Evolutionary conservation across 2,329 filamentous ascomycete genomes (phyloP).

Genomic region (Moelleriella libera): DNA sequence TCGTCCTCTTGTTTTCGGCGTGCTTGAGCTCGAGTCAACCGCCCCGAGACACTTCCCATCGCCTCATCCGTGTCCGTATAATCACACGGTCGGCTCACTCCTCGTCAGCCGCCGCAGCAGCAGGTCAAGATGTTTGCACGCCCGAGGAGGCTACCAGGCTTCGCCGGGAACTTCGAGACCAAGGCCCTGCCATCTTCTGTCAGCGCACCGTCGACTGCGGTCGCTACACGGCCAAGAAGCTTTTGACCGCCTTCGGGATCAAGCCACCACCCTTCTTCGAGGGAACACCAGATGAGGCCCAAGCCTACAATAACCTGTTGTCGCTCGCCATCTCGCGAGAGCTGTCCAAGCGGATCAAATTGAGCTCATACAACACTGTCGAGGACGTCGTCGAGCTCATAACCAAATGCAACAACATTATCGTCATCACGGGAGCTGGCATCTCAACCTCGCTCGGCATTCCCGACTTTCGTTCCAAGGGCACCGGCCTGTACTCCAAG

Average conservation of each 20-base stretch:
- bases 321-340: conserved; percentile 68
- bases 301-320: conserved; percentile 56
- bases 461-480: conserved; percentile 90
- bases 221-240: conserved; percentile 62
- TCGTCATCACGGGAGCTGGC: conserved; percentile 88
- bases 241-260: conserved; percentile 77
- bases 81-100: background rate
- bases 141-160: conserved; percentile 54
- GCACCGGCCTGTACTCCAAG: conserved; percentile 80
- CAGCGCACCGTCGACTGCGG: conserved; percentile 55
- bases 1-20: no score
- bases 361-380: conserved; percentile 67
- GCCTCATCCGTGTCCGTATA: background rate
- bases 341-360: conserved; percentile 66
- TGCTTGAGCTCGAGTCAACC: no score
- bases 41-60: no score
- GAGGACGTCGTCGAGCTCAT: conserved; percentile 77
- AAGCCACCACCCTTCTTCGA: conserved; percentile 61
- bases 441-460: conserved; percentile 96
- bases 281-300: conserved; percentile 44
- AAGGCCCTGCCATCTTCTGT: conserved; percentile 70
- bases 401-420: conserved; percentile 62
- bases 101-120: background rate
- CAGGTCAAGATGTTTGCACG: conserved; percentile 36
- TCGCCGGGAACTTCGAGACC: conserved; percentile 55